A percentile compares a stretch with the other conserved stretches of the same genome.
These are phyloP conservation scores for Retiboletus flavoniger DNA, from an alignment of 1,284 basidiomycete species.

Conservation along the genomic window DNA sequence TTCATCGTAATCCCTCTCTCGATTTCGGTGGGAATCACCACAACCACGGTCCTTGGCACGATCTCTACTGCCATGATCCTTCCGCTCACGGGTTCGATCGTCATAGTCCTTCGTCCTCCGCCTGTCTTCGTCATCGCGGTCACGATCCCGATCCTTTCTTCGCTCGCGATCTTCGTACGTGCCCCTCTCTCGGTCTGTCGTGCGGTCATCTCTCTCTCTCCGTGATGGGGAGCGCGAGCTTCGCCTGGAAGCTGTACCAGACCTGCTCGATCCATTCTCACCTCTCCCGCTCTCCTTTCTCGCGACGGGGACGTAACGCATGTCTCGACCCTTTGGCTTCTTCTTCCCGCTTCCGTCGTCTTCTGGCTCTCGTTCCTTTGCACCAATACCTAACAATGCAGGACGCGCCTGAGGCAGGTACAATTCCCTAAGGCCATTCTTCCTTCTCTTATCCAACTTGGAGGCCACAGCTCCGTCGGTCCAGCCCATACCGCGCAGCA, in stretches of 20 bases:
- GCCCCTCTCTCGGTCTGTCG: constrained; percentile 8
- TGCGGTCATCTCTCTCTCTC: constrained; percentile 16
- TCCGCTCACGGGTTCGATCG: constrained; percentile 22
- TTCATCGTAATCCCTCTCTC: constrained; percentile 23
- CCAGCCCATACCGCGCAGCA: constrained; percentile 98
- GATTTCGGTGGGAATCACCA: constrained; percentile 26
- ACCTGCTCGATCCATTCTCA: constrained; percentile 24
- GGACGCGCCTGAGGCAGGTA: constrained; percentile 82
- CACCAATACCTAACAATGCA: constrained; percentile 85
- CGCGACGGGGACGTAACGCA: constrained; percentile 74
- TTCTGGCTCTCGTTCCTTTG: constrained; percentile 74
- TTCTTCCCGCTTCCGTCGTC: constrained; percentile 59
- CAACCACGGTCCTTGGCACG: constrained; percentile 21
- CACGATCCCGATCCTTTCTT: constrained; percentile 26
- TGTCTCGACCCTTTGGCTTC: constrained; percentile 49
- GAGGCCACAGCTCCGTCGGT: constrained; percentile 77
- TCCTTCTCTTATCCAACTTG: constrained; percentile 42
- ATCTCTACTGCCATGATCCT: constrained; percentile 12
- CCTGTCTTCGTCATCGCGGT: constrained; percentile 10
- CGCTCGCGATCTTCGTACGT: constrained; percentile 28
- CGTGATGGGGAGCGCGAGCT: constrained; percentile 31
- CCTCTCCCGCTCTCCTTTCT: constrained; percentile 50
- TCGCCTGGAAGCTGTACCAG: constrained; percentile 28
- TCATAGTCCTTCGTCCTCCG: constrained; percentile 17
- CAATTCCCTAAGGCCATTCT: constrained; percentile 64